These are phyloP conservation scores for Fusarium guadeloupense DNA, from an alignment of 2,329 filamentous ascomycete genomes.

Conservation along the genomic window DNA sequence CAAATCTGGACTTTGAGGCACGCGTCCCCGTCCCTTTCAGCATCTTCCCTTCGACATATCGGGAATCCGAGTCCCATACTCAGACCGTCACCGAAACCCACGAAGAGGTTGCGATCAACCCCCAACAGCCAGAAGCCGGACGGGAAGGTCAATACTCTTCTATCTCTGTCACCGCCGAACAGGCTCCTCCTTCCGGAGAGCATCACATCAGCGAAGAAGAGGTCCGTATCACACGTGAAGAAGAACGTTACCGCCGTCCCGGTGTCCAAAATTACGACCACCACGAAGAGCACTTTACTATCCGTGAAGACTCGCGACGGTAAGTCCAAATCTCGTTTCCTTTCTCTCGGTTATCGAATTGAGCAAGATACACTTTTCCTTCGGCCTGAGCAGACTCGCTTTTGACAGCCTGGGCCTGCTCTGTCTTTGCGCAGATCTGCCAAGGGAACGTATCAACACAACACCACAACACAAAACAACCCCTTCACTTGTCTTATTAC, in stretches of 20 bases:
- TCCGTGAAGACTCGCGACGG: slow-evolving; percentile 61
- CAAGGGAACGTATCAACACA: slow-evolving; percentile 14
- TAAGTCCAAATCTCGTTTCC: slow-evolving; percentile 50
- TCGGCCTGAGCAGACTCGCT: slow-evolving; percentile 1
- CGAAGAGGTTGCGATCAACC: slow-evolving; percentile 89
- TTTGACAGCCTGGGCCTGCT: background rate
- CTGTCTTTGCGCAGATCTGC: slow-evolving; percentile 18
- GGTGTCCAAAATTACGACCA: slow-evolving; percentile 58
- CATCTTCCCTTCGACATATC: slow-evolving; percentile 99
- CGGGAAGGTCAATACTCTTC: slow-evolving; percentile 95
- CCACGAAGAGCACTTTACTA: slow-evolving; percentile 43
- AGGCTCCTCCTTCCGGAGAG: slow-evolving; percentile 68
- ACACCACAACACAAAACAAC: background rate
- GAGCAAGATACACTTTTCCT: background rate
- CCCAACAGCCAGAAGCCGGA: slow-evolving; percentile 84
- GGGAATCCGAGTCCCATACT: slow-evolving; percentile 63
- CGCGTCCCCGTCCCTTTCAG: slow-evolving; percentile 99
- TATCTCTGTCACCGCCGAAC: slow-evolving; percentile 68
- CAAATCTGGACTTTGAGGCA: slow-evolving; percentile 99
- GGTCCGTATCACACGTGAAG: slow-evolving; percentile 80
- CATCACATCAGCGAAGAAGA: slow-evolving; percentile 81
- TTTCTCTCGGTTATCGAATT: background rate
- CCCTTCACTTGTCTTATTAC: slow-evolving; percentile 3
- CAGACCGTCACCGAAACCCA: slow-evolving; percentile 71
- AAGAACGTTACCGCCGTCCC: slow-evolving; percentile 79